These are phyloP conservation scores for Musa acuminata DNA, from an alignment of 176 grass and related monocot species.

Conservation along the genomic window DNA sequence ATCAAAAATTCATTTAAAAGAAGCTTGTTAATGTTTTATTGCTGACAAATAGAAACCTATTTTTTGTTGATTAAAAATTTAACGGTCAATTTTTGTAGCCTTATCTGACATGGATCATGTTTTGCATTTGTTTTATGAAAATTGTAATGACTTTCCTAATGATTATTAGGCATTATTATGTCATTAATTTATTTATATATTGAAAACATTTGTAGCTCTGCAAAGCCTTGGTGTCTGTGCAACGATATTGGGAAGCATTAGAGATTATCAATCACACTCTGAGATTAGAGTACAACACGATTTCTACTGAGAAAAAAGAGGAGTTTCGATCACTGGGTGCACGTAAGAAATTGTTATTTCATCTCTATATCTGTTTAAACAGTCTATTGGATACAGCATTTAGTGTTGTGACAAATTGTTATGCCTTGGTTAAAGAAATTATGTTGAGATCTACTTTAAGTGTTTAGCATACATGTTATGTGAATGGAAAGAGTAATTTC, in stretches of 20 bases:
- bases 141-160: background rate
- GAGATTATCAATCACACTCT: slow-evolving; percentile 78
- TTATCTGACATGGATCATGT: background rate
- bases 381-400: background rate
- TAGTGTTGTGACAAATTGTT: background rate
- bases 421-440: background rate
- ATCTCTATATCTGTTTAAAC: background rate
- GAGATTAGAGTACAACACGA: slow-evolving; percentile 61
- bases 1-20: background rate
- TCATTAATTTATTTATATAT: slow-evolving; percentile 3
- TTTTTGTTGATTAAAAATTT: background rate
- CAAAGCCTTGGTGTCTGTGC: slow-evolving; percentile 60
- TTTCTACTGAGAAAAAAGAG: slow-evolving; percentile 48
- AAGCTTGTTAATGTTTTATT: background rate
- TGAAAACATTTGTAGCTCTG: slow-evolving; percentile 53
- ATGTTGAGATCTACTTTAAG: no score
- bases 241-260: slow-evolving; percentile 62
- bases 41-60: no score
- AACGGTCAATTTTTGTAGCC: background rate
- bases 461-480: no score
- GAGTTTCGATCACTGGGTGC: slow-evolving; percentile 75
- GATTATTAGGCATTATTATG: background rate
- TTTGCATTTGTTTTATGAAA: background rate
- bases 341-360: slow-evolving; percentile 40
- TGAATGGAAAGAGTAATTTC: no score